Conservation (phyloP, 2,329 filamentous ascomycete species). For the Penicillium sp. region DNA sequence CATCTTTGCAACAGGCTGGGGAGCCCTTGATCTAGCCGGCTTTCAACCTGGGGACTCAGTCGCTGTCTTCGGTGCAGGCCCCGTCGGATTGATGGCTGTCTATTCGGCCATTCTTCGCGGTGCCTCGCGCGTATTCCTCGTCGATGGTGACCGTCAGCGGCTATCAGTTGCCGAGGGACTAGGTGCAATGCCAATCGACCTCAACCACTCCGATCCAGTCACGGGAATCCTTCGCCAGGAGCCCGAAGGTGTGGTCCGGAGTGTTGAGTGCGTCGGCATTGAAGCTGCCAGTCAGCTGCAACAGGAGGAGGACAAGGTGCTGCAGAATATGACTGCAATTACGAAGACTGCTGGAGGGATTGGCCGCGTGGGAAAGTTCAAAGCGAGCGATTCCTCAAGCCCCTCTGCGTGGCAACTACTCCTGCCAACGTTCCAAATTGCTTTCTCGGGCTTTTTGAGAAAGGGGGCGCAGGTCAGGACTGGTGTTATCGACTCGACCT, state of each 20-base stretch:
- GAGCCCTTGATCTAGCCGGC: conserved; percentile 37
- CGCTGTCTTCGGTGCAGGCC: conserved; percentile 64
- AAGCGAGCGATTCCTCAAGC: neutral
- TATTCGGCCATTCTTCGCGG: conserved; percentile 64
- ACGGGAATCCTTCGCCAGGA: conserved; percentile 34
- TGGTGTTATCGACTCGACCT: neutral
- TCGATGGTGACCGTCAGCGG: conserved; percentile 63
- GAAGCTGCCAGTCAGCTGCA: conserved; percentile 8
- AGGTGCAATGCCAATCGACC: conserved; percentile 61
- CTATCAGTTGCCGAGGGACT: conserved; percentile 58
- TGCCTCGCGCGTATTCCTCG: conserved; percentile 60
- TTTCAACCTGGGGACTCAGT: conserved; percentile 55
- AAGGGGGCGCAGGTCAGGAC: conserved; percentile 1
- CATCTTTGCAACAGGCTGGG: conserved; percentile 46
- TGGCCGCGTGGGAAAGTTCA: neutral
- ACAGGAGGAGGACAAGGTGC: neutral
- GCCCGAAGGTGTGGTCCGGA: conserved; percentile 9
- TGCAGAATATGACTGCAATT: neutral
- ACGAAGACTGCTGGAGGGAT: neutral
- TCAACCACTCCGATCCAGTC: conserved; percentile 56
- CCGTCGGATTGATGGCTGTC: conserved; percentile 66
- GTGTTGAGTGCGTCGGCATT: conserved; percentile 21
- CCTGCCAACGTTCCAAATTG: neutral
- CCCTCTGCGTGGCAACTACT: neutral
- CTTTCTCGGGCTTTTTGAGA: neutral